Evolutionary conservation across 257 asterid genomes (phyloP), one percentile per base, ranked within the genome.

Genomic region (Petunia axillaris): DNA sequence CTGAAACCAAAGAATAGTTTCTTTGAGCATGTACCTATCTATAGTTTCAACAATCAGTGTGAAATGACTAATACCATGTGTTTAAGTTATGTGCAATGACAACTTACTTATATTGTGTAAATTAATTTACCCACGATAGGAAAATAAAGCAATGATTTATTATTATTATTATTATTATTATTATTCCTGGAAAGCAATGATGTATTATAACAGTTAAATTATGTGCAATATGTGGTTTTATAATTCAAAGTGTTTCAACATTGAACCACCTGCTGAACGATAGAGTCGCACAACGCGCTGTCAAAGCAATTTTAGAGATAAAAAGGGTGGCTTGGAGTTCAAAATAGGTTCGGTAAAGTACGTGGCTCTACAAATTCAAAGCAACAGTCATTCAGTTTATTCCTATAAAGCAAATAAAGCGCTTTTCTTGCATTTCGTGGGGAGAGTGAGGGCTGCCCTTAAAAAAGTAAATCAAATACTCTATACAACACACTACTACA

Each of bases 271-370:
- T 71, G 60, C 77, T 48, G 6, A 11, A 71, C 60, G 37, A 25
- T 25, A 35, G 60, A 48, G 35, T 71, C 60, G 6, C 48, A 48
- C 62, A 36, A 86, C 84, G 79, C 84, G 82, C 84, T 41, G 14
- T 44, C 4, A 36, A 50, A 10, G 64, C 7, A 39, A 14, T 15
- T 57, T 57, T 57, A 15, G 63, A 57, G 14, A 54, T 62, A 74
- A 25, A 75, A 55, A 68, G 44, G 8, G 25, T 11, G 1, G 5
- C 1, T 3, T 43, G 10, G 60, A 10, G 35, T 35, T 48, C 1
- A 46, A 68, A 44, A 82, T 63, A 86, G 94, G 92, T 67, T 83
- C 84, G 94, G 98, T 80, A 57, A 37, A 55, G 64, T 85, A 79
- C 71, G 89, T 83, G 87, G 84, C 46, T 41, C 80, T 79, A 50